Evolutionary conservation across 2,329 filamentous ascomycete genomes (phyloP).

Genomic region (Pseudocercospora macadamiae): DNA sequence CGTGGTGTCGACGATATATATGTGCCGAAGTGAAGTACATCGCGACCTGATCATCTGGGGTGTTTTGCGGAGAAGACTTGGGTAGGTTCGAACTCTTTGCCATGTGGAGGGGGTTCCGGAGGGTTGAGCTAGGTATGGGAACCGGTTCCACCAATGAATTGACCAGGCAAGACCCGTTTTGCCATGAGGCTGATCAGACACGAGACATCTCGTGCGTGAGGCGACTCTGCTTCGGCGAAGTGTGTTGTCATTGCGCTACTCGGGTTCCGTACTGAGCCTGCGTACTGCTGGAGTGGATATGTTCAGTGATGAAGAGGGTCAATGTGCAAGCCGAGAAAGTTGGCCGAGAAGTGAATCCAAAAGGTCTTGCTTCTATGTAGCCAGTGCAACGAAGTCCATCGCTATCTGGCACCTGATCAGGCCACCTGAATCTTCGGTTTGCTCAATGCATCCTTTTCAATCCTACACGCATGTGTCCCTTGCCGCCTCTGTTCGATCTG

Average conservation of each 20-base stretch:
- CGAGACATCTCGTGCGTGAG: background rate
- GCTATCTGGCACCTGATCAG: too few relatives aligned
- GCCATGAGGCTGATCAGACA: background rate
- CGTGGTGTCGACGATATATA: background rate
- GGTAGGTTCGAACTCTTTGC: background rate
- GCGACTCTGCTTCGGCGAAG: too few relatives aligned
- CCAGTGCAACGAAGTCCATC: too few relatives aligned
- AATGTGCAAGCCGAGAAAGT: too few relatives aligned
- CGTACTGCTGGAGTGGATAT: too few relatives aligned
- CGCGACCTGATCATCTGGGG: background rate
- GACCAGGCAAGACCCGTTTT: background rate
- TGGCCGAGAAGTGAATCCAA: too few relatives aligned
- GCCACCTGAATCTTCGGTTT: too few relatives aligned
- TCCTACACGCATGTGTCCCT: slow-evolving; percentile 57
- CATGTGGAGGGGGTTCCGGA: slow-evolving; percentile 2
- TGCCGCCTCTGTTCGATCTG: slow-evolving; percentile 58
- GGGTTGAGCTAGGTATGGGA: background rate
- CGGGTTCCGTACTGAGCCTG: too few relatives aligned
- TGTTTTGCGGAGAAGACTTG: background rate
- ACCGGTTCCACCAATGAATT: slow-evolving; percentile 4
- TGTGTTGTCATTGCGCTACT: too few relatives aligned
- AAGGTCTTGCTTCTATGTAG: too few relatives aligned
- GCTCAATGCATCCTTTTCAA: too few relatives aligned
- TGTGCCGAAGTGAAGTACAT: slow-evolving; percentile 1
- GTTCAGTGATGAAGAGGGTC: too few relatives aligned